A percentile compares a stretch with the other conserved stretches of the same genome.
Evolutionary conservation across 257 asterid genomes (phyloP).

Genomic region (Plectranthus barbatus): DNA sequence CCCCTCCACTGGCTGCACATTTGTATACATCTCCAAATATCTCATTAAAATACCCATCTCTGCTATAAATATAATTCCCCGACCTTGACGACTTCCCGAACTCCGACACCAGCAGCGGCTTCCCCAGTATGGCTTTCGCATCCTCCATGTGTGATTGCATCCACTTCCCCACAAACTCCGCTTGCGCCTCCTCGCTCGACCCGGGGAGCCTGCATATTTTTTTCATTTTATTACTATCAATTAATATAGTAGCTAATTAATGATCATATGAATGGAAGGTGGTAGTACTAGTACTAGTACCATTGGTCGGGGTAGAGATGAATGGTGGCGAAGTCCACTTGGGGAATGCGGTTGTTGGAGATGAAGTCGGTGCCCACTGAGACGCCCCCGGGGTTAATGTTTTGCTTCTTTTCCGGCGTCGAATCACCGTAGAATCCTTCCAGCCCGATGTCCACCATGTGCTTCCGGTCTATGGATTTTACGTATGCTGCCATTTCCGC

Average conservation of each 20-base stretch:
- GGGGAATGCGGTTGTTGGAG: slow-evolving; percentile 28
- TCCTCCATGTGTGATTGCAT: slow-evolving; percentile 34
- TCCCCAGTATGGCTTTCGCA: slow-evolving; percentile 22
- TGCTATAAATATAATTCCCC: slow-evolving; percentile 26
- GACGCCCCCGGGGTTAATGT: slow-evolving; percentile 32
- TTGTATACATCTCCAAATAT: slow-evolving; percentile 25
- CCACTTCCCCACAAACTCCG: slow-evolving; percentile 38
- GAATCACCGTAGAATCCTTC: slow-evolving; percentile 71
- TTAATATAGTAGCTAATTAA: neutral
- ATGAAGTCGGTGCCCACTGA: slow-evolving; percentile 59
- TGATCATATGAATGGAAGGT: neutral
- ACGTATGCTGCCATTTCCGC: slow-evolving; percentile 41
- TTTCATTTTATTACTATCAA: too few species aligned
- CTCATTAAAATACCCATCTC: slow-evolving; percentile 24
- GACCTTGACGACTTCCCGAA: slow-evolving; percentile 49
- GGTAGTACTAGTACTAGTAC: slow-evolving; percentile 8
- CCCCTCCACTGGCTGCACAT: slow-evolving; percentile 38
- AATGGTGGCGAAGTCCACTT: slow-evolving; percentile 53
- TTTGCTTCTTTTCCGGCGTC: slow-evolving; percentile 30
- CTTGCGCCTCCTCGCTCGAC: slow-evolving; percentile 24
- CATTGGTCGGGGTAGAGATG: slow-evolving; percentile 64
- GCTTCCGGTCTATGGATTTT: slow-evolving; percentile 48
- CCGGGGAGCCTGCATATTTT: slow-evolving; percentile 28
- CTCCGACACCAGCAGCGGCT: slow-evolving; percentile 43
- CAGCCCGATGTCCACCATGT: slow-evolving; percentile 46